These are phyloP conservation scores for Aquilaria agallochum DNA, from an alignment of 441 rosid genomes.

Conservation along the genomic window DNA sequence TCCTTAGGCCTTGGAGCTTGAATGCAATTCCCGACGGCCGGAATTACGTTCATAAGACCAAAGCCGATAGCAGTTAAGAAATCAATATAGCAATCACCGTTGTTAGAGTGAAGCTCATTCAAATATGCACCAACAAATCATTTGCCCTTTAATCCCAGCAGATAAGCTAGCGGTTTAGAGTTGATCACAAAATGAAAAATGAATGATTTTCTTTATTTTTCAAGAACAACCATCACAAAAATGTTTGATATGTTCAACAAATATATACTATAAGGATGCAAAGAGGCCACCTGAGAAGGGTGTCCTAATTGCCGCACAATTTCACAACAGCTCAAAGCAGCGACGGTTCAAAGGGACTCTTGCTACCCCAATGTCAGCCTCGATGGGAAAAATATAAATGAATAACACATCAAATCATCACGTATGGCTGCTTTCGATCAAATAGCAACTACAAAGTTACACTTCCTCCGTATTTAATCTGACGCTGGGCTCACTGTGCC, in stretches of 20 bases:
- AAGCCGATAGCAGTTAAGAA: neutral
- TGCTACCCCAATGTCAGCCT: neutral
- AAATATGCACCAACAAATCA: neutral
- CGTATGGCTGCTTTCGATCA: too few species aligned
- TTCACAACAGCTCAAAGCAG: conserved; percentile 19
- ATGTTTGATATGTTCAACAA: neutral
- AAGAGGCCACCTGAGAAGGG: conserved; percentile 1
- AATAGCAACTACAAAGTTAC: too few species aligned
- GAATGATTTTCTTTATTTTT: conserved; percentile 1
- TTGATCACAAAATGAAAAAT: neutral
- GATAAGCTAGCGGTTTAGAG: too few species aligned
- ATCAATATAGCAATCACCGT: neutral
- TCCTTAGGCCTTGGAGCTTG: neutral
- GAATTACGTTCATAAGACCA: neutral
- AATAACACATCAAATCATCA: conserved; percentile 14
- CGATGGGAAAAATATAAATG: too few species aligned
- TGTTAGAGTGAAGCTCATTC: neutral
- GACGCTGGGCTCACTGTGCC: too few species aligned
- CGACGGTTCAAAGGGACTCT: conserved; percentile 2
- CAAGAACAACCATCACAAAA: conserved; percentile 5
- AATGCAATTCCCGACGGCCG: neutral
- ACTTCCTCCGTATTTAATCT: too few species aligned
- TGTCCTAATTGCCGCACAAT: conserved; percentile 9
- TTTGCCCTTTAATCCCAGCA: too few species aligned
- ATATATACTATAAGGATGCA: conserved; percentile 7